Percentiles rank a stretch among this genome's conserved stretches.
These are phyloP conservation scores for Pneumocystis canis DNA, from an alignment of 1,139 yeast species.

Conservation along the genomic window DNA sequence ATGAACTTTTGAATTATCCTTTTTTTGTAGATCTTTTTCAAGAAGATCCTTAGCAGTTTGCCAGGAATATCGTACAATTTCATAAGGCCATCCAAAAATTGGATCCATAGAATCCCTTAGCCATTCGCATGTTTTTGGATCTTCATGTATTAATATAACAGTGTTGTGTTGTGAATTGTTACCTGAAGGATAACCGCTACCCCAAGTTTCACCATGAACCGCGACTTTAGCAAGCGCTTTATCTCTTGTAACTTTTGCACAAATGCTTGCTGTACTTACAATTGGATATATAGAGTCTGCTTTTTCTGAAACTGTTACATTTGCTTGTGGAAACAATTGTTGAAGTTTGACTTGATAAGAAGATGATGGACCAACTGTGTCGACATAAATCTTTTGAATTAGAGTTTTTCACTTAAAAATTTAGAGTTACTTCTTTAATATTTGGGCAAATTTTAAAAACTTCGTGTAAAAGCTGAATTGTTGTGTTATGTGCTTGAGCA, in stretches of 20 bases:
- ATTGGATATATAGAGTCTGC: constrained; percentile 91
- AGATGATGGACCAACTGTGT: constrained; percentile 92
- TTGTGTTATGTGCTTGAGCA: constrained; percentile 92
- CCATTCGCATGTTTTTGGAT: constrained; percentile 72
- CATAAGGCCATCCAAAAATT: constrained; percentile 70
- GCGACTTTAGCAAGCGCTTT: constrained; percentile 34
- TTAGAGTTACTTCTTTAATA: constrained; percentile 28
- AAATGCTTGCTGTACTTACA: constrained; percentile 91
- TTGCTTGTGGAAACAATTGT: constrained; percentile 50
- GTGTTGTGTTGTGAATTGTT: not conserved
- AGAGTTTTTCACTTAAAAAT: constrained; percentile 17
- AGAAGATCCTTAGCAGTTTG: constrained; percentile 73
- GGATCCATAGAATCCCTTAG: constrained; percentile 45
- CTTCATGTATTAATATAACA: constrained; percentile 23
- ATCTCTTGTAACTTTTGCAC: constrained; percentile 93
- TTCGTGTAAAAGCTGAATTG: constrained; percentile 57
- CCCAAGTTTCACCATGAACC: constrained; percentile 13
- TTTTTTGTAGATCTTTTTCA: constrained; percentile 24
- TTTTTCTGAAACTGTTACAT: constrained; percentile 79
- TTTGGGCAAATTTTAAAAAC: constrained; percentile 49
- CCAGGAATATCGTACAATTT: constrained; percentile 78
- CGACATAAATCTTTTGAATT: constrained; percentile 44
- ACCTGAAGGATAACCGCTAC: constrained; percentile 60
- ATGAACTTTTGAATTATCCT: constrained; percentile 26
- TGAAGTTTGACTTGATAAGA: constrained; percentile 66